Evolutionary conservation across 78 protist species (phyloP).

Genomic region (Speleostelium caveatum): DNA sequence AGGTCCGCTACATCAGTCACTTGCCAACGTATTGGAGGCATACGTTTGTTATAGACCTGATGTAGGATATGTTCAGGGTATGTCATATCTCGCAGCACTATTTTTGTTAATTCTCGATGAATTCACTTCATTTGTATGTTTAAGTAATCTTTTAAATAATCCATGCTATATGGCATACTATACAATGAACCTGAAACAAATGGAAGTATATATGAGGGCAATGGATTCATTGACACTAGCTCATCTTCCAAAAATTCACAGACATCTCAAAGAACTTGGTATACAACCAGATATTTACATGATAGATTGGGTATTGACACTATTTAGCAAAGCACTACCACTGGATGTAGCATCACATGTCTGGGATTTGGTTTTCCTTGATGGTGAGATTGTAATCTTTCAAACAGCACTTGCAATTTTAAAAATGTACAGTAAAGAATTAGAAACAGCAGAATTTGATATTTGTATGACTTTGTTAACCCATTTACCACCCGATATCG

Average conservation of each 20-base stretch:
- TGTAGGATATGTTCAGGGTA: slow-evolving; percentile 93
- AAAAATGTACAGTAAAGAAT: slow-evolving; percentile 59
- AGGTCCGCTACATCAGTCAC: slow-evolving; percentile 77
- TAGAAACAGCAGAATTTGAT: slow-evolving; percentile 66
- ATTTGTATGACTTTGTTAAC: slow-evolving; percentile 58
- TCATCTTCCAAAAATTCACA: slow-evolving; percentile 72
- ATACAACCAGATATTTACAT: slow-evolving; percentile 84
- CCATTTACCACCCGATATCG: slow-evolving; percentile 70
- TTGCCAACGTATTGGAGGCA: slow-evolving; percentile 88
- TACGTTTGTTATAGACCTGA: slow-evolving; percentile 90
- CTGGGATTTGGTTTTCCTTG: slow-evolving; percentile 89
- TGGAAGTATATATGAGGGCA: slow-evolving; percentile 73
- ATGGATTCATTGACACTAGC: slow-evolving; percentile 68
- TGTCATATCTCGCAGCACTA: slow-evolving; percentile 96
- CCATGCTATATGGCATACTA: slow-evolving; percentile 86
- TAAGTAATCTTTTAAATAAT: slow-evolving; percentile 87
- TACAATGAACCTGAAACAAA: slow-evolving; percentile 74
- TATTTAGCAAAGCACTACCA: slow-evolving; percentile 87
- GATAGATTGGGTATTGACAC: slow-evolving; percentile 92
- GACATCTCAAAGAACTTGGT: slow-evolving; percentile 70
- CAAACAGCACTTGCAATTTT: slow-evolving; percentile 71
- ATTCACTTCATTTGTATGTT: slow-evolving; percentile 84
- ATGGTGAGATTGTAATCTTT: slow-evolving; percentile 80
- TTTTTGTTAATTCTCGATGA: slow-evolving; percentile 89
- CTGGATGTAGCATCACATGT: slow-evolving; percentile 88